A percentile compares a stretch with the other conserved stretches of the same genome.
phyloP scores from a whole-genome alignment of 2,329 filamentous ascomycete genomes.

The Alternaria triticina region DNA sequence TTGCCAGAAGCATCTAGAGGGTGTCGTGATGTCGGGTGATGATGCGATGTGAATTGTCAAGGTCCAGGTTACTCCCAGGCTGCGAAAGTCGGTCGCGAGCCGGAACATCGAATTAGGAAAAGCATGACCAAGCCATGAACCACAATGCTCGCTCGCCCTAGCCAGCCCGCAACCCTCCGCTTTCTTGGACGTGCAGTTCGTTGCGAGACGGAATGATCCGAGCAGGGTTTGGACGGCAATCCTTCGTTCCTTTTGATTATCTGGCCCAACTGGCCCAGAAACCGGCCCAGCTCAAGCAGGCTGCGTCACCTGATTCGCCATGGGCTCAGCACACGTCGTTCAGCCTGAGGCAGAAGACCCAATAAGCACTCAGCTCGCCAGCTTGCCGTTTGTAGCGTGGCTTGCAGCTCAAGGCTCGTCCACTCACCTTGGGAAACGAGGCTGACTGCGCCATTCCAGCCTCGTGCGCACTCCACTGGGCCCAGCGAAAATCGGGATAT shows the following conservation, averaged over 20 bases:
- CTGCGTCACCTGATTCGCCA: conserved; percentile 36
- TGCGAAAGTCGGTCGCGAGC: conserved; percentile 14
- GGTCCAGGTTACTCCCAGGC: background rate
- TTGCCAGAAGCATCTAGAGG: conserved; percentile 13
- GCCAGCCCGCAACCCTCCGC: conserved; percentile 23
- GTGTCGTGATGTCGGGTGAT: conserved; percentile 10
- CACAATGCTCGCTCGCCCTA: conserved; percentile 25
- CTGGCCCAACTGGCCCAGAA: conserved; percentile 33
- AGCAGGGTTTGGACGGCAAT: conserved; percentile 37
- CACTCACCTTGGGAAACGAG: conserved; percentile 48
- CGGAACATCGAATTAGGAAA: conserved; percentile 26
- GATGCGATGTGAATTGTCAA: conserved; percentile 8
- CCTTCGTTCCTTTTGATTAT: conserved; percentile 41
- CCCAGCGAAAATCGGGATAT: conserved; percentile 42
- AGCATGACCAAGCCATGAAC: conserved; percentile 32
- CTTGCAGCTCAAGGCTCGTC: conserved; percentile 42
- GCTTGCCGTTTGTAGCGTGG: conserved; percentile 45
- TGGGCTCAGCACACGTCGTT: conserved; percentile 25
- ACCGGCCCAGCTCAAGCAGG: conserved; percentile 29
- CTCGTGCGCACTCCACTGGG: conserved; percentile 42
- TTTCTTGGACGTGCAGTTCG: conserved; percentile 29
- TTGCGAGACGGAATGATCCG: conserved; percentile 38
- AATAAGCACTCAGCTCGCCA: conserved; percentile 46
- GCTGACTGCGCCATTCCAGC: conserved; percentile 47
- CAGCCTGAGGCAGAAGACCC: conserved; percentile 41